Percentiles rank a stretch among this genome's conserved stretches.
These are phyloP conservation scores for Manihot esculenta DNA, from an alignment of 441 rosid species.

Conservation along the genomic window DNA sequence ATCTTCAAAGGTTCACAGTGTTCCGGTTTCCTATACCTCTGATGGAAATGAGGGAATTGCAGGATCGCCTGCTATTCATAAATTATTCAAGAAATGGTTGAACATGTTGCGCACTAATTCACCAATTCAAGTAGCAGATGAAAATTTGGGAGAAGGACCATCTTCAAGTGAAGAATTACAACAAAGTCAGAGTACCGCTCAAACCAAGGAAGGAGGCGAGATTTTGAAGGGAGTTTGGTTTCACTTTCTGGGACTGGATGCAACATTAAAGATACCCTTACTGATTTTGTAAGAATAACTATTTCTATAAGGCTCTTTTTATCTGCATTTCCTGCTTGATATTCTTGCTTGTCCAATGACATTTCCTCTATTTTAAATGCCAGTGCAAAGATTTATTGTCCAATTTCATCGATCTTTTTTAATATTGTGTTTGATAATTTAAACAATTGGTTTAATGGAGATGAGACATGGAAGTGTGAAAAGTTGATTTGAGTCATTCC, in stretches of 20 bases:
- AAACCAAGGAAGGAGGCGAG: conserved; percentile 33
- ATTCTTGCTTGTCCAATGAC: not conserved
- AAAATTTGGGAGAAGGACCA: conserved; percentile 40
- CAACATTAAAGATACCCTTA: conserved; percentile 66
- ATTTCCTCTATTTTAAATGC: not conserved
- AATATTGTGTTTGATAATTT: not conserved
- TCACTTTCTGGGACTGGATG: conserved; percentile 66
- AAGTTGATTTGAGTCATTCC: not conserved
- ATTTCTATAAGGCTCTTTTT: conserved; percentile 8
- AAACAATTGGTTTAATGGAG: not conserved
- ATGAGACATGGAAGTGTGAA: not conserved
- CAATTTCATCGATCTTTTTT: not conserved
- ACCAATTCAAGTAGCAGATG: conserved; percentile 51
- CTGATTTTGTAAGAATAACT: conserved; percentile 70
- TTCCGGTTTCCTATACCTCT: conserved; percentile 59
- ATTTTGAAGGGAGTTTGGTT: conserved; percentile 45
- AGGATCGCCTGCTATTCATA: conserved; percentile 73
- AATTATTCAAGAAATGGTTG: conserved; percentile 84
- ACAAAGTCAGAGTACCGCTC: conserved; percentile 34
- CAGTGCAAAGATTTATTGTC: not conserved
- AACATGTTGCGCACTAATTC: conserved; percentile 56
- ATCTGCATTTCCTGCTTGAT: conserved; percentile 6
- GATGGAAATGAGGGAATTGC: conserved; percentile 51
- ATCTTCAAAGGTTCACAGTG: conserved; percentile 58
- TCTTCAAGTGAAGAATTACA: conserved; percentile 37